Conservation (phyloP, 306 rosid species). For the Quercus cerris region DNA sequence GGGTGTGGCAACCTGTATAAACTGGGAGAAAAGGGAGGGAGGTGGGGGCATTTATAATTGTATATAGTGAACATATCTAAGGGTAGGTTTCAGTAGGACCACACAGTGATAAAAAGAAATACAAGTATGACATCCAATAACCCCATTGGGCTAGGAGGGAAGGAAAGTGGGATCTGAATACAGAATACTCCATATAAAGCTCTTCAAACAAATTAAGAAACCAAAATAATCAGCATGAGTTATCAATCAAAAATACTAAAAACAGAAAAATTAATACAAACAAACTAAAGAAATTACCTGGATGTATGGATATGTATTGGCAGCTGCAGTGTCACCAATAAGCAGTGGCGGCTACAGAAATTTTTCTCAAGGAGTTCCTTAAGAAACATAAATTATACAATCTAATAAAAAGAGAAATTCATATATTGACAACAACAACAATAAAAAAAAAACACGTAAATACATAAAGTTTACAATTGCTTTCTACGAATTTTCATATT, state of each 20-base stretch:
- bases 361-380: too few relatives aligned
- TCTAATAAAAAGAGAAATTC: too few relatives aligned
- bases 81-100: not conserved
- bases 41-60: too few relatives aligned
- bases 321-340: constrained; percentile 80
- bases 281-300: constrained; percentile 48
- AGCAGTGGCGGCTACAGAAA: too few relatives aligned
- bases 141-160: not conserved
- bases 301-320: constrained; percentile 89
- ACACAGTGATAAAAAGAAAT: not conserved
- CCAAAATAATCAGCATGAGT: not conserved
- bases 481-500: too few relatives aligned
- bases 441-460: too few relatives aligned
- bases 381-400: too few relatives aligned
- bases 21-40: not conserved
- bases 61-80: not conserved
- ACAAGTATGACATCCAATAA: not conserved
- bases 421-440: too few relatives aligned
- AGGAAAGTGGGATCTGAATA: not conserved
- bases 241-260: not conserved
- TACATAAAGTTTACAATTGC: too few relatives aligned
- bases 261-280: not conserved
- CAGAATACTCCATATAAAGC: not conserved
- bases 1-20: not conserved
- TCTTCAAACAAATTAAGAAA: not conserved